Percentiles rank a stretch among this genome's conserved stretches.
These are phyloP conservation scores for Ogataea philodendri DNA, from an alignment of 805 yeast species.

Conservation along the genomic window DNA sequence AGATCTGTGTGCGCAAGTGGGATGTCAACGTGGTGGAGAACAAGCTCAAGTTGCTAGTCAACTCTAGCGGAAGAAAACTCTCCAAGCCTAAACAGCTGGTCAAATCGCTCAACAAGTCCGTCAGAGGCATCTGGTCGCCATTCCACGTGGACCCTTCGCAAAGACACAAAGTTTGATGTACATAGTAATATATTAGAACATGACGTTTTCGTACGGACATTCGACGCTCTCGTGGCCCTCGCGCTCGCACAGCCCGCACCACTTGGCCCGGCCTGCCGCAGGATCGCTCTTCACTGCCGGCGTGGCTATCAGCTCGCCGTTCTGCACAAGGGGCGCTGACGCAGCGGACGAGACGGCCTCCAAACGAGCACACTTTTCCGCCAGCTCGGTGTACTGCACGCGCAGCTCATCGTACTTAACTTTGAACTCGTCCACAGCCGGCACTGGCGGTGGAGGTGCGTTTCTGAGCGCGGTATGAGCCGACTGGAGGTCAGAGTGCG, in stretches of 20 bases:
- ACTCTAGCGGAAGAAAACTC: constrained; percentile 64
- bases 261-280: constrained; percentile 67
- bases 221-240: constrained; percentile 85
- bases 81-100: constrained; percentile 74
- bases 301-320: constrained; percentile 39
- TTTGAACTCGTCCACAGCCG: too few relatives aligned
- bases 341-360: too few relatives aligned
- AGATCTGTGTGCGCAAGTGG: constrained; percentile 75
- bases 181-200: constrained; percentile 22
- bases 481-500: too few relatives aligned
- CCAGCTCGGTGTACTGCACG: constrained; percentile 7
- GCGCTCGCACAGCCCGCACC: constrained; percentile 94
- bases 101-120: constrained; percentile 72
- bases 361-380: constrained; percentile 1
- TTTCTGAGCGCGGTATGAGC: too few relatives aligned
- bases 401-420: constrained; percentile 1
- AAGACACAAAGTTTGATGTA: constrained; percentile 44
- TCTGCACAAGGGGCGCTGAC: constrained; percentile 3
- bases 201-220: constrained; percentile 73
- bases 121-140: constrained; percentile 98
- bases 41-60: constrained; percentile 61
- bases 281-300: constrained; percentile 57
- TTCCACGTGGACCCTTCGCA: constrained; percentile 63
- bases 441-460: too few relatives aligned
- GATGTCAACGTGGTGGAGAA: constrained; percentile 57